Conservation (phyloP, 1,139 yeast species). For the Pichia sp. region DNA sequence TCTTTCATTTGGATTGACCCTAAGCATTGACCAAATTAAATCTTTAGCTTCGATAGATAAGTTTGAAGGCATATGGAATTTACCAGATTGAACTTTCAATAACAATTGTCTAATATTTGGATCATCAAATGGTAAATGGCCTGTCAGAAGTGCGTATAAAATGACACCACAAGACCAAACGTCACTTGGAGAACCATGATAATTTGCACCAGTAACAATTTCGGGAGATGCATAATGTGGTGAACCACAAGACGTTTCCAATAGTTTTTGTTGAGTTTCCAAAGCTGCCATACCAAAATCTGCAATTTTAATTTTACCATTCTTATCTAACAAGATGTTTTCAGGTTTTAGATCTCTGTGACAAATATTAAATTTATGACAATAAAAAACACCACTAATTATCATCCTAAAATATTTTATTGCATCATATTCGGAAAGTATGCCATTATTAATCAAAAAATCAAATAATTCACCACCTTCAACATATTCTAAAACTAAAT, state of each 20-base stretch:
- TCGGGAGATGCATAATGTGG: conserved; percentile 90
- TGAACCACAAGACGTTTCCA: conserved; percentile 78
- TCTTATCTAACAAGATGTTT: conserved; percentile 59
- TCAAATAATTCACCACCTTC: conserved; percentile 83
- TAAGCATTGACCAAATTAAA: conserved; percentile 62
- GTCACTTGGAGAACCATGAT: conserved; percentile 79
- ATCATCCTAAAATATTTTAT: conserved; percentile 71
- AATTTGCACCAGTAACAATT: conserved; percentile 68
- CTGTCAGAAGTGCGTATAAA: conserved; percentile 68
- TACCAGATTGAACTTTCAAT: conserved; percentile 70
- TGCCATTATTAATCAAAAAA: conserved; percentile 70
- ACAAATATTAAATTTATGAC: conserved; percentile 74
- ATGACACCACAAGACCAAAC: conserved; percentile 87
- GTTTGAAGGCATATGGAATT: conserved; percentile 64
- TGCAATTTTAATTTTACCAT: conserved; percentile 67
- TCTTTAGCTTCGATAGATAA: conserved; percentile 64
- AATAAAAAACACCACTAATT: conserved; percentile 71
- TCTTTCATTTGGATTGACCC: conserved; percentile 72
- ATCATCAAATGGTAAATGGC: conserved; percentile 77
- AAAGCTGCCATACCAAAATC: conserved; percentile 88
- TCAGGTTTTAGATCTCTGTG: conserved; percentile 82
- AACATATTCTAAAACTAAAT: conserved; percentile 69
- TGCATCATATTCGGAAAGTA: conserved; percentile 69
- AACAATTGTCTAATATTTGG: conserved; percentile 66
- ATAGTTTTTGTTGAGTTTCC: conserved; percentile 61